Evolutionary conservation across 305 asterid species (phyloP), one percentile per base, ranked within the genome.

Genomic region (Solanum aculeatissimum): DNA sequence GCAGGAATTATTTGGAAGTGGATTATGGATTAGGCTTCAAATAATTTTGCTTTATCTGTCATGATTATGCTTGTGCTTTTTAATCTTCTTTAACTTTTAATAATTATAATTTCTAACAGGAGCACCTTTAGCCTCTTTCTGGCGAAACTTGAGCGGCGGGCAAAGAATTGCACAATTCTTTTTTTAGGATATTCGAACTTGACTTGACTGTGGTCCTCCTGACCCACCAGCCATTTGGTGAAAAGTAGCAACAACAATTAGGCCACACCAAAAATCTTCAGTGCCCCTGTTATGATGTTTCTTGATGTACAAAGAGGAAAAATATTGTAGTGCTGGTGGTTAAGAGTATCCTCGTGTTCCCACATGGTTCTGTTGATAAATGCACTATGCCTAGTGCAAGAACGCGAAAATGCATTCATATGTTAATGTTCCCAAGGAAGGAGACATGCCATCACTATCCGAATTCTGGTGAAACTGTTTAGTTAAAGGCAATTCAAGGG

Each of bases 11-110:
- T 86, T 88, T 90, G 83, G 84, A 72, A 82, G 49, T 71, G 74
- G 2, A 75, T 49, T 83, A 51, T 89, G 65, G 88, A 87, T 85
- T 89, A 66, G 87, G 79, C 72, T 81, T 86, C 84, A 83, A 87
- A 89, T 88, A 86, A 86, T 90, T 86, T 86, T 92, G 93, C 92
- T 90, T 91, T 91, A 27, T 84, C 91, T 86, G 11, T 90, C 89
- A 93, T 93, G 93, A 92, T 93, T 90, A 86, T 85, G 87, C 53
- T 82, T 79, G 35, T 87, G 81, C 85, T 81, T 87, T 90, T 88
- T 82, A 35, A 86, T 77, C 63, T 63, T 86, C 58, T 86, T 86
- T 51, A 91, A 87, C 15, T 21, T 66, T 68, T 68, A 68, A 68
- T 88, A 75, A 86, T 84, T 91, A 83, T 78, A 89, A 85, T 80